Percentiles rank a stretch among this genome's conserved stretches.
phyloP scores from a whole-genome alignment of 345 rosid species.

The Gossypium sturtianum region DNA sequence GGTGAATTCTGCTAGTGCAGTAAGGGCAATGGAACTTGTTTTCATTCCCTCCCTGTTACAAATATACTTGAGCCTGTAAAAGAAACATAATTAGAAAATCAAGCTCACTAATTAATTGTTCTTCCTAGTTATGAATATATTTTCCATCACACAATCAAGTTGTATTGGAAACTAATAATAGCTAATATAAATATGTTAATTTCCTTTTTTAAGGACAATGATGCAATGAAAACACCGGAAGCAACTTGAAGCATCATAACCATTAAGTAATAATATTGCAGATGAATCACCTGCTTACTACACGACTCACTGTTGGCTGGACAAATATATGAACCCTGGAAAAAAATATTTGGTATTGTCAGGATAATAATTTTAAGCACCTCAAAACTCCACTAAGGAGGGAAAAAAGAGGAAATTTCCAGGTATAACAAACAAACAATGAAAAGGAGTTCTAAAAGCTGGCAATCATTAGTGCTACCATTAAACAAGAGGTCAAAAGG shows the following conservation, averaged over 20 bases:
- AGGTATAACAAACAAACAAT: background rate
- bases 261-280: background rate
- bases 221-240: constrained; percentile 1
- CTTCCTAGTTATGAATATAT: background rate
- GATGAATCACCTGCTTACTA: constrained; percentile 67
- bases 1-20: constrained; percentile 82
- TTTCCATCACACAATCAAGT: background rate
- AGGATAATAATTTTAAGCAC: background rate
- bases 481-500: background rate
- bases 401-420: background rate
- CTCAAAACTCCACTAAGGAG: background rate
- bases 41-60: constrained; percentile 82
- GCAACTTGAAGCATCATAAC: constrained; percentile 4
- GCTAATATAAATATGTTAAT: background rate
- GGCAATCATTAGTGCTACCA: background rate
- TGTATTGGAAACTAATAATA: background rate
- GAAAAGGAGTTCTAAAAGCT: background rate
- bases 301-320: constrained; percentile 83
- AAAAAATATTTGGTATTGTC: constrained; percentile 7
- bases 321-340: constrained; percentile 90
- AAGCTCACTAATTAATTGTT: background rate
- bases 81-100: background rate
- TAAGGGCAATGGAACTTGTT: constrained; percentile 77
- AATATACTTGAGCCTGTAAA: constrained; percentile 71
- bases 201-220: background rate